Evolutionary conservation across 2,329 filamentous ascomycete genomes (phyloP).

Genomic region (Magnaporthales sp.): DNA sequence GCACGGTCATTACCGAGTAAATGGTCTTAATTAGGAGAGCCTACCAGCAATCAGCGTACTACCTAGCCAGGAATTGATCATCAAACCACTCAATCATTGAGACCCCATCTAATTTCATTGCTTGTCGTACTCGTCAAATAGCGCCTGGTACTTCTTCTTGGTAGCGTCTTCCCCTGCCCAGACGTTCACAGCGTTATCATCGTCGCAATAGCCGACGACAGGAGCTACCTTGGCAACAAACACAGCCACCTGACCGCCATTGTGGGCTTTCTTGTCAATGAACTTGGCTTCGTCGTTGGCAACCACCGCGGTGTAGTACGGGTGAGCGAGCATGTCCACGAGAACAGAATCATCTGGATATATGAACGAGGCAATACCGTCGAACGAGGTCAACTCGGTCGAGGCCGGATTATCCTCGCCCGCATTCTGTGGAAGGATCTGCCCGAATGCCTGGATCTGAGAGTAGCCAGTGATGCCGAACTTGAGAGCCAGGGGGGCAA

Average conservation of each 20-base stretch:
- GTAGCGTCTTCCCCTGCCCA: not conserved
- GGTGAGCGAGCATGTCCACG: not conserved
- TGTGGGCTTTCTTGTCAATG: not conserved
- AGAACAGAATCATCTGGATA: not conserved
- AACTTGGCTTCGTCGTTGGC: not conserved
- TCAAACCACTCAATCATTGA: too few relatives aligned
- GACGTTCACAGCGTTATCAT: not conserved
- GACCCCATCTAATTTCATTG: too few relatives aligned
- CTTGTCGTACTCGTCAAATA: not conserved
- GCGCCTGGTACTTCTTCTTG: not conserved
- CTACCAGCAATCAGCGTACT: too few relatives aligned
- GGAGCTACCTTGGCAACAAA: not conserved
- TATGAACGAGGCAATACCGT: not conserved
- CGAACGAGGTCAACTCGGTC: not conserved
- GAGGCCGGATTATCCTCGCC: not conserved
- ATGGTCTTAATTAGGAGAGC: too few relatives aligned
- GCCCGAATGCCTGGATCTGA: not conserved
- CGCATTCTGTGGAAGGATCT: not conserved
- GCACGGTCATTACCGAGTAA: too few relatives aligned
- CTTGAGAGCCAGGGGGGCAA: constrained; percentile 1
- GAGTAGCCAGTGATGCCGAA: not conserved
- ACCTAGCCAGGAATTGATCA: too few relatives aligned
- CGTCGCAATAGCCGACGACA: not conserved
- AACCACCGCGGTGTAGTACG: not conserved
- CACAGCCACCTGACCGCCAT: not conserved